Conservation (phyloP, 352 stramenopile genomes). For the Albugo candida region DNA sequence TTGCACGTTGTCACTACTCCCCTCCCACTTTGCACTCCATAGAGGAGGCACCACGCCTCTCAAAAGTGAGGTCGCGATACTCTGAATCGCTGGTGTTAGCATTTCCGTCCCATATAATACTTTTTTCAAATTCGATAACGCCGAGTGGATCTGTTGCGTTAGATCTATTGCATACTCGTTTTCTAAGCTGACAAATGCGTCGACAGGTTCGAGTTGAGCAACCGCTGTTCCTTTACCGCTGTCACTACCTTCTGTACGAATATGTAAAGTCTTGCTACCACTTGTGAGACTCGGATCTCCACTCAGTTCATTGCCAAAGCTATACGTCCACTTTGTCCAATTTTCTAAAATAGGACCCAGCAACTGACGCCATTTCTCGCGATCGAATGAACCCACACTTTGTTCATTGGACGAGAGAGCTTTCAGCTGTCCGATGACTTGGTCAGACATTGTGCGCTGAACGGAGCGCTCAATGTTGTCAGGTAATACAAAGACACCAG, state of each 20-base stretch:
- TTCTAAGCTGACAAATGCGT: conserved; percentile 83
- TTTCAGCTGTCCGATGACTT: conserved; percentile 77
- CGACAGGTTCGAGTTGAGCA: conserved; percentile 34
- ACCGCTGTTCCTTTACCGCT: conserved; percentile 17
- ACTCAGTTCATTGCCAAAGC: not conserved
- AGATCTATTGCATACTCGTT: conserved; percentile 67
- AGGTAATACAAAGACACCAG: conserved; percentile 79
- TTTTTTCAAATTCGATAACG: conserved; percentile 65
- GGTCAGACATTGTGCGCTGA: conserved; percentile 69
- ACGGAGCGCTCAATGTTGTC: conserved; percentile 90
- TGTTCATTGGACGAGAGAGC: conserved; percentile 51
- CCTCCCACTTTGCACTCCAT: conserved; percentile 74
- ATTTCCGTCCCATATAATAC: conserved; percentile 82
- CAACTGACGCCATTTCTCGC: conserved; percentile 78
- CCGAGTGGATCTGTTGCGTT: conserved; percentile 38
- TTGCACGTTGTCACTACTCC: conserved; percentile 30
- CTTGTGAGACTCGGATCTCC: not conserved
- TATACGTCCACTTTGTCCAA: conserved; percentile 63
- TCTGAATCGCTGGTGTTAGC: conserved; percentile 79
- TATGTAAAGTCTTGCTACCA: conserved; percentile 16
- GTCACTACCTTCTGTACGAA: conserved; percentile 11
- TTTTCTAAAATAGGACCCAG: conserved; percentile 79
- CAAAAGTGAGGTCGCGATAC: conserved; percentile 48
- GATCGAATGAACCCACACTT: conserved; percentile 65
- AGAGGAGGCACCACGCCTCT: conserved; percentile 44